phyloP scores from a whole-genome alignment of 2,329 filamentous ascomycete species.

The Diaporthe citri region DNA sequence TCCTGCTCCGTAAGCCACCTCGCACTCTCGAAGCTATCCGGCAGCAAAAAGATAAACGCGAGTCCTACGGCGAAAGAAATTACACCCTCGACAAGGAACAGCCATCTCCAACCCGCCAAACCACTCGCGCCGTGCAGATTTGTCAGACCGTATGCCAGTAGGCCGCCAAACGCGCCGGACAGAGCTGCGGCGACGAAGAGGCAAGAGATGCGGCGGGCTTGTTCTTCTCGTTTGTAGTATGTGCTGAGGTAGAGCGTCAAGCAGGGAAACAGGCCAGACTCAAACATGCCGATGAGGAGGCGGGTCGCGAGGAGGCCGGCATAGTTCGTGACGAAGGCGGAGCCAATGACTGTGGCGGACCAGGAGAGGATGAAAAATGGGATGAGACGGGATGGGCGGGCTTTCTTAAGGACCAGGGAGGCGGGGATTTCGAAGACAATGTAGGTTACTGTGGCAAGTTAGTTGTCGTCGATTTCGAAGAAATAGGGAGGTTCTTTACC shows the following conservation, averaged over 20 bases:
- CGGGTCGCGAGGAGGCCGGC: conserved; percentile 72
- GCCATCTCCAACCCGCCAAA: conserved; percentile 52
- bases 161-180: conserved; percentile 52
- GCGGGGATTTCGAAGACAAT: conserved; percentile 73
- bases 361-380: conserved; percentile 75
- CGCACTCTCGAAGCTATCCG: conserved; percentile 71
- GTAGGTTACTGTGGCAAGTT: conserved; percentile 61
- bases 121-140: conserved; percentile 50
- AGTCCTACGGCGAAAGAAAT: conserved; percentile 50
- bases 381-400: conserved; percentile 74
- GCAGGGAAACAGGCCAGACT: conserved; percentile 46
- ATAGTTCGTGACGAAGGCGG: conserved; percentile 74
- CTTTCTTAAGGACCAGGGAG: conserved; percentile 73
- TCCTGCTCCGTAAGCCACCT: conserved; percentile 71
- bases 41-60: conserved; percentile 67
- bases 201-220: conserved; percentile 41
- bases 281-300: conserved; percentile 42
- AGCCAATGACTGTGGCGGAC: conserved; percentile 61
- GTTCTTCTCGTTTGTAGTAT: conserved; percentile 44
- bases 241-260: conserved; percentile 44
- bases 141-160: conserved; percentile 54
- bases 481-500: conserved; percentile 41
- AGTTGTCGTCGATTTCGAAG: background rate
- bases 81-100: conserved; percentile 53
- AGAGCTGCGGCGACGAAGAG: conserved; percentile 52